Conservation (phyloP, 208 protist species). For the Trichomonas gallinae region DNA sequence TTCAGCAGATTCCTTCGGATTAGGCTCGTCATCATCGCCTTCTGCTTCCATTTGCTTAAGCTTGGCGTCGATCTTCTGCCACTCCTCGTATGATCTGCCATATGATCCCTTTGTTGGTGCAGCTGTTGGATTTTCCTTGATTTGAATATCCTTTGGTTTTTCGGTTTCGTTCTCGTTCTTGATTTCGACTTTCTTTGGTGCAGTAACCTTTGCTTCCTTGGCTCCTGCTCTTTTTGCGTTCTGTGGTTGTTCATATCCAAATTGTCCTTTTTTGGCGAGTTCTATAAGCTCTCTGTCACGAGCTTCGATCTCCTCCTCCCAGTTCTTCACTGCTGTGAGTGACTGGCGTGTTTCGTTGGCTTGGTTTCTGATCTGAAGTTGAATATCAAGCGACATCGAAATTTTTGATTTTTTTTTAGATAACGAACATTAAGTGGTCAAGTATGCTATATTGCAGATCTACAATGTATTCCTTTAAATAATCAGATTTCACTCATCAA, state of each 20-base stretch:
- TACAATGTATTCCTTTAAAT: too few species aligned
- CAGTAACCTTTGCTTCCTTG: not conserved
- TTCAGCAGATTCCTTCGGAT: constrained; percentile 11
- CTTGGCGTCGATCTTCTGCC: not conserved
- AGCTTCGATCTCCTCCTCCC: not conserved
- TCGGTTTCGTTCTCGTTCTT: not conserved
- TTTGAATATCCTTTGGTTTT: not conserved
- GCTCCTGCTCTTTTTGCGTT: not conserved
- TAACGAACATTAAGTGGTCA: too few species aligned
- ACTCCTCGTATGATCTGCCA: not conserved
- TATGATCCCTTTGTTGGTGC: not conserved
- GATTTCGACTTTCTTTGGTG: not conserved
- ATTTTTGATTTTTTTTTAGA: not conserved
- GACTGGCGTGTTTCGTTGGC: not conserved
- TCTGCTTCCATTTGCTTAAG: not conserved
- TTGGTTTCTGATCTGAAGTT: not conserved
- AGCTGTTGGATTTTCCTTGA: not conserved
- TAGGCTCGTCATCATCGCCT: not conserved
- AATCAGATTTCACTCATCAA: too few species aligned
- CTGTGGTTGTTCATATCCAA: not conserved
- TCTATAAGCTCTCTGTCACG: not conserved
- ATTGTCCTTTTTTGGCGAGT: not conserved
- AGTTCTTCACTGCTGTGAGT: not conserved
- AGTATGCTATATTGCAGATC: too few species aligned
- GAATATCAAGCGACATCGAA: not conserved